phyloP scores from a whole-genome alignment of 2,329 filamentous ascomycete genomes.

The Biscogniauxia mediterranea region DNA sequence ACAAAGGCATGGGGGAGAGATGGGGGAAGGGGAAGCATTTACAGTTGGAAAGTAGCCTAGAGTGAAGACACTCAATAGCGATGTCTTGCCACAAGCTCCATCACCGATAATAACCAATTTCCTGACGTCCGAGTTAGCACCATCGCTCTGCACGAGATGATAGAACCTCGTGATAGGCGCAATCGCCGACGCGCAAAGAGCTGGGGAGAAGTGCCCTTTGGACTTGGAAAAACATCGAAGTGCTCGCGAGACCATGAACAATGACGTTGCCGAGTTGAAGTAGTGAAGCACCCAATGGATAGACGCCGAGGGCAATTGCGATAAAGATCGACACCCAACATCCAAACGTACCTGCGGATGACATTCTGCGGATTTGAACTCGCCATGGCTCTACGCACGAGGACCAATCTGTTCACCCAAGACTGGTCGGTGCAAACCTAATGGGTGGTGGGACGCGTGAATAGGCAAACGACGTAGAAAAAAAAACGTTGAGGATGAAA shows the following conservation, averaged over 20 bases:
- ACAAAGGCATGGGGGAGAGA: conserved; percentile 6
- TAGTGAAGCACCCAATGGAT: background rate
- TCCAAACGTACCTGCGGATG: conserved; percentile 40
- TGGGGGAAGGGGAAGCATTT: conserved; percentile 41
- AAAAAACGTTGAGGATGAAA: background rate
- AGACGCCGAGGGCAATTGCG: background rate
- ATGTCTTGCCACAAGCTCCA: conserved; percentile 97
- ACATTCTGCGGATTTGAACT: conserved; percentile 39
- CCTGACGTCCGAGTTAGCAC: conserved; percentile 24
- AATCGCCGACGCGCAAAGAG: conserved; percentile 2
- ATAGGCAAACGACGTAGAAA: background rate
- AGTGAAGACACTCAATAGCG: conserved; percentile 94
- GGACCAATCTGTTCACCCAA: conserved; percentile 13
- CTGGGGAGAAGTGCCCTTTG: background rate
- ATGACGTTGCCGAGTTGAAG: background rate
- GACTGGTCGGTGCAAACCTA: conserved; percentile 14
- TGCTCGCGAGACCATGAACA: background rate
- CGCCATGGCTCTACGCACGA: conserved; percentile 29
- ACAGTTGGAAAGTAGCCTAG: conserved; percentile 97
- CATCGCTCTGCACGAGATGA: background rate
- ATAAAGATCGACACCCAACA: conserved; percentile 2
- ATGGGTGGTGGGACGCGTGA: background rate
- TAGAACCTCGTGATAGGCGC: conserved; percentile 1
- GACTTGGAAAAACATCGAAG: background rate
- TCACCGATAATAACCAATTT: conserved; percentile 38